Evolutionary conservation across 1,139 yeast genomes (phyloP), one percentile per base, ranked within the genome.

Genomic region (Taphrina communis): DNA sequence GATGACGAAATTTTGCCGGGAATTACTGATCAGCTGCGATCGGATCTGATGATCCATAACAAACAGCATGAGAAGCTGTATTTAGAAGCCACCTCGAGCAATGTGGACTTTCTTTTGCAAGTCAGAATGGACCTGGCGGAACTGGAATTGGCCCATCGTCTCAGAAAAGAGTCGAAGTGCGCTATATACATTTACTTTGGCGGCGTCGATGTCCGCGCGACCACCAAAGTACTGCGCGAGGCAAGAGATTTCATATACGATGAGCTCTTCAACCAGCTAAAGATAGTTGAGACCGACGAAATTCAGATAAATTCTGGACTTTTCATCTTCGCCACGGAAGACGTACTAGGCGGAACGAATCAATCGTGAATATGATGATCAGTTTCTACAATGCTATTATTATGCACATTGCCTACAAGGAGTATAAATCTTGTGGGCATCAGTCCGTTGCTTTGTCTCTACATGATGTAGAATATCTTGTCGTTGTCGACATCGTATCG

Each of bases 381-480:
- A n/a, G n/a, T n/a, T n/a, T n/a, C n/a, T n/a, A n/a, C n/a, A n/a
- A n/a, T n/a, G n/a, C n/a, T n/a, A n/a, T n/a, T n/a, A n/a, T n/a
- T n/a, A n/a, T n/a, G n/a, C n/a, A n/a, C n/a, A n/a, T n/a, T n/a
- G n/a, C n/a, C n/a, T n/a, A n/a, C n/a, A n/a, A n/a, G n/a, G n/a
- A n/a, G n/a, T n/a, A n/a, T n/a, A n/a, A n/a, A n/a, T n/a, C n/a
- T n/a, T n/a, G n/a, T n/a, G n/a, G n/a, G n/a, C n/a, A n/a, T n/a
- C n/a, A n/a, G n/a, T n/a, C n/a, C n/a, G n/a, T n/a, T n/a, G n/a
- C n/a, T n/a, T n/a, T n/a, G n/a, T n/a, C n/a, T n/a, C n/a, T n/a
- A n/a, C n/a, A 50, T 50, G 31, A 50, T 50, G 53, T 50, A 50
- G 53, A 50, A 50, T 1, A 50, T 50, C 36, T 25, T 21, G n/a